Conservation (phyloP, 2,329 filamentous ascomycete species). For the Graphilbum sp. region DNA sequence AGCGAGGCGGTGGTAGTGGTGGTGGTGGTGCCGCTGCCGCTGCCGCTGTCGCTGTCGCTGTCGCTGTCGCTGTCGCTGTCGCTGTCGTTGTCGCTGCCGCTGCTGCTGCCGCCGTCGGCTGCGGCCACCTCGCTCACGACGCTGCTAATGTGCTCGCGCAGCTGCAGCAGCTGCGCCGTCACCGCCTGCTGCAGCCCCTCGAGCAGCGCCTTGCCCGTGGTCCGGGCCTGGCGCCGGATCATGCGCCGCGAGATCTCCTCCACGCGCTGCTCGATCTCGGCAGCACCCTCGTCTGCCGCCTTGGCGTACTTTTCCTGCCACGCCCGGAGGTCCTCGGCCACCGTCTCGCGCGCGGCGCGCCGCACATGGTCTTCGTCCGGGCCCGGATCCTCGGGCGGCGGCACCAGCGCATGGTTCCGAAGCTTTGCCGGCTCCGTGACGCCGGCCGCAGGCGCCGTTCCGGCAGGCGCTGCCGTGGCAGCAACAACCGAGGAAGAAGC, state of each 20-base stretch:
- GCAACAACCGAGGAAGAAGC: slow-evolving; percentile 12
- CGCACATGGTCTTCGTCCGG: slow-evolving; percentile 38
- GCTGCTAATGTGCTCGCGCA: slow-evolving; percentile 50
- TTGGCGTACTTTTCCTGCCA: slow-evolving; percentile 85
- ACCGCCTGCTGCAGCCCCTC: slow-evolving; percentile 51
- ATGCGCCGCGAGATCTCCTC: slow-evolving; percentile 38
- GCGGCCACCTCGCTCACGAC: slow-evolving; percentile 36
- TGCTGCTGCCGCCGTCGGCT: slow-evolving; percentile 16
- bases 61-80: too few relatives aligned
- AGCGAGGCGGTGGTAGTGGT: slow-evolving; percentile 13
- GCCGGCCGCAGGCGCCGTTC: slow-evolving; percentile 7
- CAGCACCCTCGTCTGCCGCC: slow-evolving; percentile 65
- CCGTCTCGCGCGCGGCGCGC: slow-evolving; percentile 45
- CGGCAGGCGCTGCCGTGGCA: slow-evolving; percentile 13
- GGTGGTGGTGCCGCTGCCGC: too few relatives aligned
- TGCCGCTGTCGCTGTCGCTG: too few relatives aligned
- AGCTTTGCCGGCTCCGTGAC: slow-evolving; percentile 5
- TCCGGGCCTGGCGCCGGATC: slow-evolving; percentile 47
- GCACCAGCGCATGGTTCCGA: slow-evolving; percentile 16
- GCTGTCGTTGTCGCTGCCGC: too few relatives aligned
- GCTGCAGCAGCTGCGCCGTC: slow-evolving; percentile 41
- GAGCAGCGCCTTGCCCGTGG: slow-evolving; percentile 49
- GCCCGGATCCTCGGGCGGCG: slow-evolving; percentile 27
- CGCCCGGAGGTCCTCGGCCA: slow-evolving; percentile 59
- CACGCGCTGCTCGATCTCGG: slow-evolving; percentile 55